phyloP scores from a whole-genome alignment of 805 yeast genomes.

The Suhomyces canberraensis region DNA sequence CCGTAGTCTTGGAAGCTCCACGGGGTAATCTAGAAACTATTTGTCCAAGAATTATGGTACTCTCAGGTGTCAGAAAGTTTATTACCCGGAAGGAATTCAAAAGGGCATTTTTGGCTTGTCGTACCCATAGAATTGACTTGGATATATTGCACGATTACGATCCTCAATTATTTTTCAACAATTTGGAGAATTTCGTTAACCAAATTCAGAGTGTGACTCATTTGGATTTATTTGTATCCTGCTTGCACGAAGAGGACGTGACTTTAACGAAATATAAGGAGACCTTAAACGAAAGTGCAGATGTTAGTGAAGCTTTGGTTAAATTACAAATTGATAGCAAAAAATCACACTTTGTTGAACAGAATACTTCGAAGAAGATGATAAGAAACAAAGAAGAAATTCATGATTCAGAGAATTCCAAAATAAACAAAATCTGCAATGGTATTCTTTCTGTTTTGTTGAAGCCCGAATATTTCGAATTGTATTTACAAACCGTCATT shows the following conservation, averaged over 20 bases:
- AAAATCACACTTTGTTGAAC: slow-evolving; percentile 9
- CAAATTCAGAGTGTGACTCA: slow-evolving; percentile 73
- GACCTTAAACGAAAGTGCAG: slow-evolving; percentile 41
- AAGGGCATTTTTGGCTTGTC: slow-evolving; percentile 78
- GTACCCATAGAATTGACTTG: slow-evolving; percentile 87
- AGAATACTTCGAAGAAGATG: slow-evolving; percentile 27
- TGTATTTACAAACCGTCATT: slow-evolving; percentile 71
- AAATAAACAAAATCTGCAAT: slow-evolving; percentile 76
- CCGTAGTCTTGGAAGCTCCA: slow-evolving; percentile 88
- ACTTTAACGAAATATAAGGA: slow-evolving; percentile 77
- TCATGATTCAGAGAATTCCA: slow-evolving; percentile 42
- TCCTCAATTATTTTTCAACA: slow-evolving; percentile 62
- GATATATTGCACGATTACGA: slow-evolving; percentile 87
- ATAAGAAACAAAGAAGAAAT: slow-evolving; percentile 37
- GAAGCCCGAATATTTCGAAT: slow-evolving; percentile 47
- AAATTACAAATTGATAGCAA: slow-evolving; percentile 18
- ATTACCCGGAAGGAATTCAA: slow-evolving; percentile 57
- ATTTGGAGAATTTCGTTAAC: slow-evolving; percentile 62
- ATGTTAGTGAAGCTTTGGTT: slow-evolving; percentile 4
- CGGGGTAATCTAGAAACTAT: slow-evolving; percentile 95
- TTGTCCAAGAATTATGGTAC: slow-evolving; percentile 87
- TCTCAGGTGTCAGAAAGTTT: slow-evolving; percentile 72
- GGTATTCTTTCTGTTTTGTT: slow-evolving; percentile 58
- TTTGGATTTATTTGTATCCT: slow-evolving; percentile 82
- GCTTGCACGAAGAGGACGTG: slow-evolving; percentile 84